A percentile compares a stretch with the other conserved stretches of the same genome.
Conservation (phyloP, 176 grass and related monocot species). For the Rhynchospora tenuis region DNA sequence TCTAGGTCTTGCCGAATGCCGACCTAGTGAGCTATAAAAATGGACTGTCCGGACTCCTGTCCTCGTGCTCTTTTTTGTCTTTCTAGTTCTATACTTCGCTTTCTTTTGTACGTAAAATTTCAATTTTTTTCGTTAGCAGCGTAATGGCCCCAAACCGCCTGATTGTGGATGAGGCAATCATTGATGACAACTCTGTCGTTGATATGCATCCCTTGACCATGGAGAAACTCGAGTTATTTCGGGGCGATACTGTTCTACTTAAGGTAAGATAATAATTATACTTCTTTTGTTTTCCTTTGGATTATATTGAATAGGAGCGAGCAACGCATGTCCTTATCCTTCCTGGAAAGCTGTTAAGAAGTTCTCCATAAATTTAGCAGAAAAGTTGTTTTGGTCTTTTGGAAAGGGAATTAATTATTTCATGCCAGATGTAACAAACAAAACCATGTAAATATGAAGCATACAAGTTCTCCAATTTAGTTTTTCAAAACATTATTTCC, state of each 20-base stretch:
- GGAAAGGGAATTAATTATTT: neutral
- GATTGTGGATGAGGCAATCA: constrained; percentile 64
- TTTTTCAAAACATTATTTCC: too few relatives aligned
- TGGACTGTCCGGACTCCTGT: too few relatives aligned
- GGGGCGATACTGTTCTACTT: constrained; percentile 59
- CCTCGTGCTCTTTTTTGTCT: too few relatives aligned
- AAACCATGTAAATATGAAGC: neutral
- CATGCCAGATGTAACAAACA: neutral
- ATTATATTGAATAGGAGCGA: neutral
- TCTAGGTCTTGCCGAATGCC: too few relatives aligned
- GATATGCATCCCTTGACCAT: constrained; percentile 57
- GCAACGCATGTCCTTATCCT: too few relatives aligned
- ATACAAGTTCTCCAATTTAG: neutral
- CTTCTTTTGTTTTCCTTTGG: neutral
- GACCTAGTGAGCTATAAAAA: too few relatives aligned
- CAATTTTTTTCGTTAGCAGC: too few relatives aligned
- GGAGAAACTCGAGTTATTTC: constrained; percentile 72
- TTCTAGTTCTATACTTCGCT: too few relatives aligned
- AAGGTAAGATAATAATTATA: constrained; percentile 34
- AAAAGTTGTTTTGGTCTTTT: neutral
- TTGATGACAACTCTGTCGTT: constrained; percentile 70
- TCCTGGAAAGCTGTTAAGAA: neutral
- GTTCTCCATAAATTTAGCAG: neutral
- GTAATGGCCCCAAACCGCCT: constrained; percentile 40
- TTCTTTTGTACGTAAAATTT: too few relatives aligned